phyloP scores from a whole-genome alignment of 1,139 yeast species.

The Debaryomycetaceae sp. region DNA sequence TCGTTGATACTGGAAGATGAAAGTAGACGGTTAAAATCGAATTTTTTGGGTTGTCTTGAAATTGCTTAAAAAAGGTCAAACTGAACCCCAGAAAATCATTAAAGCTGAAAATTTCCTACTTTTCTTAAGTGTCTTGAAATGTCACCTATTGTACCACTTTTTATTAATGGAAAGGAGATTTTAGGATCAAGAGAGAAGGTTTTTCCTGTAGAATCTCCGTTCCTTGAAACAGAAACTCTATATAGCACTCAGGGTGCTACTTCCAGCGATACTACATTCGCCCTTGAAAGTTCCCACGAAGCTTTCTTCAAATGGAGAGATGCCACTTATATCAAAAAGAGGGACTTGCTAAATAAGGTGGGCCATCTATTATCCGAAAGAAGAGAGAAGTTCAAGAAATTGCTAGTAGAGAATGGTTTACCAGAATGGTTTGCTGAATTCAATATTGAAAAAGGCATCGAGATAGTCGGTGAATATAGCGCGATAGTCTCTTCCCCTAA shows the following conservation, averaged over 20 bases:
- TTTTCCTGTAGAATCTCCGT: conserved; percentile 1
- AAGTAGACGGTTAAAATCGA: too few species aligned
- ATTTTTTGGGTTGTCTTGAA: too few species aligned
- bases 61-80: too few species aligned
- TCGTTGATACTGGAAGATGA: too few species aligned
- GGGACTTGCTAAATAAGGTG: conserved; percentile 18
- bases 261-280: neutral
- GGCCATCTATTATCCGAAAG: conserved; percentile 12
- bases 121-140: too few species aligned
- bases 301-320: neutral
- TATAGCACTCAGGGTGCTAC: conserved; percentile 1
- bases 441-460: conserved; percentile 26
- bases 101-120: too few species aligned
- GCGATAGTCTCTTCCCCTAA: conserved; percentile 16
- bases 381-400: conserved; percentile 15
- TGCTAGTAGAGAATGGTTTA: conserved; percentile 35
- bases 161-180: neutral
- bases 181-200: neutral
- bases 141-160: neutral
- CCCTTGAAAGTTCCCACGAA: neutral
- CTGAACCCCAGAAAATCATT: too few species aligned
- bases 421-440: conserved; percentile 36
- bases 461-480: conserved; percentile 23
- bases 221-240: neutral
- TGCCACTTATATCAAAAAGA: conserved; percentile 13